phyloP scores from a whole-genome alignment of 257 asterid species.

The Nicotiana attenuata region DNA sequence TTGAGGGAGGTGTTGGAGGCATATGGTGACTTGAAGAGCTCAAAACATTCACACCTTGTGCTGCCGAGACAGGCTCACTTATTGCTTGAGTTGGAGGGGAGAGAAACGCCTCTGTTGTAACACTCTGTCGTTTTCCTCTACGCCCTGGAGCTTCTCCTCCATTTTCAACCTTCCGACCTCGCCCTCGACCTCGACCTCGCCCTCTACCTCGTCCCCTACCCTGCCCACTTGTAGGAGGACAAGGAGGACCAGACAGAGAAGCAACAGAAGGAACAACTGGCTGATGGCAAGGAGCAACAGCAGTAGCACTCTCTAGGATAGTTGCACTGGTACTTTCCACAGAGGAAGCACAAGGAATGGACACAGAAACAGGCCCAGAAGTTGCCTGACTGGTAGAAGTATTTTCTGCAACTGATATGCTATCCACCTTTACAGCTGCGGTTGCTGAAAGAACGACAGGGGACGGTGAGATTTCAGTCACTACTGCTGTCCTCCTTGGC shows the following conservation, averaged over 20 bases:
- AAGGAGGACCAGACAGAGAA: slow-evolving; percentile 38
- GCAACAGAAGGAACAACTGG: slow-evolving; percentile 38
- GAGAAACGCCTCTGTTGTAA: slow-evolving; percentile 30
- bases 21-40: slow-evolving; percentile 9
- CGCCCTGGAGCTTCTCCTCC: slow-evolving; percentile 71
- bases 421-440: slow-evolving; percentile 15
- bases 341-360: slow-evolving; percentile 23
- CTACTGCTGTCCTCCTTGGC: slow-evolving; percentile 62
- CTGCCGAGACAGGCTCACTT: slow-evolving; percentile 21
- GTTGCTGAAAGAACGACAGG: slow-evolving; percentile 12
- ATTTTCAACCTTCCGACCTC: slow-evolving; percentile 58
- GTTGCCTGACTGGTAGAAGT: slow-evolving; percentile 15
- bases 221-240: slow-evolving; percentile 46
- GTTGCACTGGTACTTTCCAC: slow-evolving; percentile 31
- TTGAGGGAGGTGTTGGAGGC: slow-evolving; percentile 12
- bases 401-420: slow-evolving; percentile 13
- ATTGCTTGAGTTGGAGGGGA: slow-evolving; percentile 15
- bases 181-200: slow-evolving; percentile 45
- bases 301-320: slow-evolving; percentile 31
- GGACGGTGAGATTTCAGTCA: slow-evolving; percentile 24
- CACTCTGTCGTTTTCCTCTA: slow-evolving; percentile 60
- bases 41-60: slow-evolving; percentile 1
- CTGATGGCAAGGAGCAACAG: slow-evolving; percentile 32
- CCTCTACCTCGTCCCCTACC: slow-evolving; percentile 60
- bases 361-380: slow-evolving; percentile 30